Base-by-base conservation (phyloP, 371 early-diverging fungal species). In the Mortierella sp. region DNA sequence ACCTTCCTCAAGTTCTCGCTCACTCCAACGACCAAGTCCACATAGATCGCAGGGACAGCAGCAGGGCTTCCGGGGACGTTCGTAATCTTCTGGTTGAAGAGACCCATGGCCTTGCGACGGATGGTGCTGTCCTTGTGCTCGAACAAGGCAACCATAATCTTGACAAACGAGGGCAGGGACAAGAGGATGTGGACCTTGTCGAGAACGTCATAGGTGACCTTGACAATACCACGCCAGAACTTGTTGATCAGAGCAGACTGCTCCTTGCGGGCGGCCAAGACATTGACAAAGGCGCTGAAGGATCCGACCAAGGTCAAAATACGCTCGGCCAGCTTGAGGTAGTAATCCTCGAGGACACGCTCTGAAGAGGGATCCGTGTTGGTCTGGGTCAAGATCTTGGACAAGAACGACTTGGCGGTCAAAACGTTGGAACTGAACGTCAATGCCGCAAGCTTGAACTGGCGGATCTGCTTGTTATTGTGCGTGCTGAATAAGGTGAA, bases 21-120 rank as follows among this genome's bases (percentile, higher is more conserved):
- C 19, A 86, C 85, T 39, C 48, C 81, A 1, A 87, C 76, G 47
- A 87, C 73, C 73, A 79, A 50, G n/a, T 72, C 72, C 64, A 69
- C 68, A 47, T 78, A 71, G 50, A 75, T 47, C 4, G 79, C 64
- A 37, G 80, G 77, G 16, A 80, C 74, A 37, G 74, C 73, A 4
- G 71, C 55, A 45, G 83, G 82, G 40, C 86, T 86, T 63, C 86
- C 86, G 4, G 88, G 85, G 41, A 92, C 84, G 22, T 87, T 87
- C 14, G 81, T 74, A 39, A 96, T 85, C 76, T 92, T 92, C 68
- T 93, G 89, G 80, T 93, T 91, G 79, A 97, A 92, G 72, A 97
- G 88, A 22, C 87, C 87, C 88, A 97, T 89, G n/a, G 94, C 93
- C 85, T 94, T 94, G 81, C 94, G 93, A 68, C 95, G 93, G 65